Base-by-base conservation (phyloP, 805 yeast species). In the Candida ascalaphidarum region DNA sequence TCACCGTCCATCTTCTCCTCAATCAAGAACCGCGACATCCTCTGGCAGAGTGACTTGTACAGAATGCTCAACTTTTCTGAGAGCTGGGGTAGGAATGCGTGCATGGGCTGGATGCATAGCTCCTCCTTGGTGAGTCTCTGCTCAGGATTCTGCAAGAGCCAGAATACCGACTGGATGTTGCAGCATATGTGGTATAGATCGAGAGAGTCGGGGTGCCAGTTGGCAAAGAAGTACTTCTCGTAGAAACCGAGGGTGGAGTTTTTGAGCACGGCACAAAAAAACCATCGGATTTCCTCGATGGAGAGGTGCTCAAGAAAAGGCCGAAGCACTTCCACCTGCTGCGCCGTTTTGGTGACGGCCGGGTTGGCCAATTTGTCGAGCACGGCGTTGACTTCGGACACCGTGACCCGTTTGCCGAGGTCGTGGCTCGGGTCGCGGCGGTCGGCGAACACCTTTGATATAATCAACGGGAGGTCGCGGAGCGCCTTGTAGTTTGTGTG, bases 1-100 rank as follows among this genome's bases (percentile, higher is more conserved):
- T 89, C 96, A 3, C 97, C 98, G 52, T 89, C 96, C 57, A 86
- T 68, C 48, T 89, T 89, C 48, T 89, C 96, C 45, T 89, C 97
- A 7, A 89, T 73, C 29, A 65, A 68, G 43, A 85, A 84, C 13
- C 12, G 13, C 7, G 12, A 51, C 45, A 81, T 58, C 14, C 51
- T 57, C 6, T 51, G 43, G n/a, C 76, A 70, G 13, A 81, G 51
- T 3, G 62, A 57, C 2, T 61, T 65, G 44, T 78, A 75, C 11
- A 69, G 56, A 3, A 59, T 53, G 17, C 59, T 58, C 1, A 76
- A 58, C 35, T 74, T 77, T 20, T 69, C 62, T 1, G 94, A 77
- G 13, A 81, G 53, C 53, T 83, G 94, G 0, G 96, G 95, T 14
- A 71, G 66, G 50, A 86, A 89, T 11, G 81, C 77, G 17, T 55